A percentile compares a stretch with the other conserved stretches of the same genome.
These are phyloP conservation scores for Globisporangium irregulare DNA, from an alignment of 352 stramenopile genomes.

Conservation along the genomic window DNA sequence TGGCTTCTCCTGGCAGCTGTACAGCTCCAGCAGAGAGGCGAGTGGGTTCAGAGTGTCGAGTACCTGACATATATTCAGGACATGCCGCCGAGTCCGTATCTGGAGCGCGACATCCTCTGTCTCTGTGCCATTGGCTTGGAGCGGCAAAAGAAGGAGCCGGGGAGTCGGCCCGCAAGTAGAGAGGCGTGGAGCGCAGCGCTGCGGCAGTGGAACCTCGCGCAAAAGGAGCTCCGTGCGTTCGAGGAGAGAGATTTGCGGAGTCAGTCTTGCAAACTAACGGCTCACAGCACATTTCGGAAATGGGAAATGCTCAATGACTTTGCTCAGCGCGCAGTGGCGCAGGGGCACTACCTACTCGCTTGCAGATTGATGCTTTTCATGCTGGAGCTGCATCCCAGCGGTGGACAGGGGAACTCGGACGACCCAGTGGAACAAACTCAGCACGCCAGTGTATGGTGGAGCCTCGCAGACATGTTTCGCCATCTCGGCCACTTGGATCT, in stretches of 20 bases:
- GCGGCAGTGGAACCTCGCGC: slow-evolving; percentile 49
- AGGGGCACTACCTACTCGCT: slow-evolving; percentile 58
- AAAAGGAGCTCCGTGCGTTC: slow-evolving; percentile 21
- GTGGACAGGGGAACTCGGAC: slow-evolving; percentile 1
- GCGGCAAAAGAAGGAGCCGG: slow-evolving; percentile 15
- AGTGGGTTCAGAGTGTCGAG: slow-evolving; percentile 51
- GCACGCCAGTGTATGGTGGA: slow-evolving; percentile 37
- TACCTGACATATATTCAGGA: slow-evolving; percentile 66
- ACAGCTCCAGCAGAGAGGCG: slow-evolving; percentile 51
- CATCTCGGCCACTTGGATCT: slow-evolving; percentile 54
- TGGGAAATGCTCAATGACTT: slow-evolving; percentile 55
- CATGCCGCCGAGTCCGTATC: slow-evolving; percentile 41
- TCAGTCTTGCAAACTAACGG: background rate
- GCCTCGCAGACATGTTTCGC: slow-evolving; percentile 56
- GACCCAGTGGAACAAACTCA: slow-evolving; percentile 11
- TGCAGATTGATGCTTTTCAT: slow-evolving; percentile 44
- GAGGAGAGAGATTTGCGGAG: background rate
- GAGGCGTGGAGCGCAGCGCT: slow-evolving; percentile 63
- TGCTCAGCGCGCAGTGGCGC: slow-evolving; percentile 30
- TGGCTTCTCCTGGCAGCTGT: slow-evolving; percentile 62
- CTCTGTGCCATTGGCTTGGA: slow-evolving; percentile 60
- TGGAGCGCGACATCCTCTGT: slow-evolving; percentile 55
- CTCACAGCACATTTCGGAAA: slow-evolving; percentile 25
- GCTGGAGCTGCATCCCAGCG: slow-evolving; percentile 25
- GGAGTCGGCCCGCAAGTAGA: slow-evolving; percentile 16